Percentiles rank a stretch among this genome's conserved stretches.
Evolutionary conservation across 805 yeast species (phyloP).

Genomic region (Zygotorulaspora danielsina): DNA sequence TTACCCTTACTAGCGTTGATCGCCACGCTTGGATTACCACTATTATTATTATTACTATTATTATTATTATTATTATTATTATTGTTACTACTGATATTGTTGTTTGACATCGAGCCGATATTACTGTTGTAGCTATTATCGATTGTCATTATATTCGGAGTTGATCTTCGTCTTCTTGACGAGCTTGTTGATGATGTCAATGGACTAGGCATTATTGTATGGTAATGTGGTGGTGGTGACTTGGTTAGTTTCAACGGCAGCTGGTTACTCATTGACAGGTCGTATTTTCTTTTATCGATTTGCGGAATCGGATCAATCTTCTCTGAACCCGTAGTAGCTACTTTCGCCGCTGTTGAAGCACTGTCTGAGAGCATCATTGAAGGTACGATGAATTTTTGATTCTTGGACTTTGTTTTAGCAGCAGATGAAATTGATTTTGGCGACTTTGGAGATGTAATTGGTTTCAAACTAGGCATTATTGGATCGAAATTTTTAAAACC

Average conservation of each 20-base stretch:
- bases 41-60: background rate
- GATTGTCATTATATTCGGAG: conserved; percentile 14
- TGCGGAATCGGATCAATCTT: conserved; percentile 9
- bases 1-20: conserved; percentile 6
- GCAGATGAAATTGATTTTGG: conserved; percentile 9
- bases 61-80: conserved; percentile 2
- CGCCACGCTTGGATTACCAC: background rate
- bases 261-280: conserved; percentile 10
- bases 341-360: conserved; percentile 27
- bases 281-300: conserved; percentile 15
- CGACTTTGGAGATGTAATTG: conserved; percentile 13
- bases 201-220: conserved; percentile 10
- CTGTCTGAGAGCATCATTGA: conserved; percentile 29
- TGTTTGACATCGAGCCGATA: background rate
- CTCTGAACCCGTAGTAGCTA: conserved; percentile 26
- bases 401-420: conserved; percentile 4
- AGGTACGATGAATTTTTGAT: conserved; percentile 27
- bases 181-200: conserved; percentile 5
- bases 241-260: conserved; percentile 8
- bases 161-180: conserved; percentile 16
- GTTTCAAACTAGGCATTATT: conserved; percentile 10
- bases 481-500: conserved; percentile 3
- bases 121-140: conserved; percentile 6
- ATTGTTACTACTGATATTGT: conserved; percentile 7
- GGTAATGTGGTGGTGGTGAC: conserved; percentile 13